These are phyloP conservation scores for Polytolypa hystricis DNA, from an alignment of 2,329 filamentous ascomycete species.

Conservation along the genomic window DNA sequence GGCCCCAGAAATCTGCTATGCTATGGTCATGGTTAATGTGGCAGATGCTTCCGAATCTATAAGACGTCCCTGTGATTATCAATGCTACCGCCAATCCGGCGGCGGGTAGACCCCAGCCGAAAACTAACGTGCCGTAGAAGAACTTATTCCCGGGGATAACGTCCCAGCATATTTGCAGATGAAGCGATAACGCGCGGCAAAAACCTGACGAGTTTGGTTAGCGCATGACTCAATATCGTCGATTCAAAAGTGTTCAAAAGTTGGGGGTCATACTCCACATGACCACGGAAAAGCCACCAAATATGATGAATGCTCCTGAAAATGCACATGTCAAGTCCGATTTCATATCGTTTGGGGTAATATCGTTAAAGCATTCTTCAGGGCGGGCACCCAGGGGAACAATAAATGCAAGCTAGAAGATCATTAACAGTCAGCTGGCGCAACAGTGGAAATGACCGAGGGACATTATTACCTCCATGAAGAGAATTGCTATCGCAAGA, in stretches of 20 bases:
- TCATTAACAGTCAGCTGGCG: constrained; percentile 17
- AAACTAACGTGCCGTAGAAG: constrained; percentile 70
- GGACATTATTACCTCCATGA: constrained; percentile 62
- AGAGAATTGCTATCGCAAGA: constrained; percentile 60
- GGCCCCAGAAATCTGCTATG: constrained; percentile 80
- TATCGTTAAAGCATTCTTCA: constrained; percentile 73
- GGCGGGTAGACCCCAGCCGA: constrained; percentile 75
- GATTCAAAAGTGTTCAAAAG: neutral
- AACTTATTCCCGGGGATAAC: constrained; percentile 77
- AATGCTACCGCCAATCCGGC: constrained; percentile 66
- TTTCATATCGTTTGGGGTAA: constrained; percentile 89
- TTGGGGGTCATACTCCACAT: constrained; percentile 57
- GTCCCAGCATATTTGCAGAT: constrained; percentile 98
- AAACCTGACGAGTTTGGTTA: constrained; percentile 45
- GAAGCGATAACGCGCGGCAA: constrained; percentile 77
- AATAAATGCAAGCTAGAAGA: constrained; percentile 67
- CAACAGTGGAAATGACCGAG: neutral
- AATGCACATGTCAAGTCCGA: constrained; percentile 72
- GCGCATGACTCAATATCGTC: neutral
- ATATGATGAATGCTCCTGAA: constrained; percentile 73
- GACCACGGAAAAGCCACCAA: constrained; percentile 72
- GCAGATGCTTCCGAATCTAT: constrained; percentile 81
- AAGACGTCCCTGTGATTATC: constrained; percentile 81
- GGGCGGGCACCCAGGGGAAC: constrained; percentile 71
- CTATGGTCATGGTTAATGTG: constrained; percentile 88